Conservation (phyloP, 2,329 filamentous ascomycete species). For the Xylariales sp. region DNA sequence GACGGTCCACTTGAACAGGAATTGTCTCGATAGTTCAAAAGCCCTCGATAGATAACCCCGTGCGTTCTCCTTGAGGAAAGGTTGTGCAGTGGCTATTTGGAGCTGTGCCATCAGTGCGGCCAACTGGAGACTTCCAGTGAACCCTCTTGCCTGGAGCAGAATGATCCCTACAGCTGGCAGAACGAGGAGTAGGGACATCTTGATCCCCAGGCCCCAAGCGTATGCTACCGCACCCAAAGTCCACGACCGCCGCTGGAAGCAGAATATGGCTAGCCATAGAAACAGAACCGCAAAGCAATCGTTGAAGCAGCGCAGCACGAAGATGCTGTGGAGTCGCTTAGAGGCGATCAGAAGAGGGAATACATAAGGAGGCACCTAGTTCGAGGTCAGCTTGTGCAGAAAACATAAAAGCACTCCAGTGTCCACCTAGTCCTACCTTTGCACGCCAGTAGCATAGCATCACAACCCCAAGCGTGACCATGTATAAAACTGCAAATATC, state of each 20-base stretch:
- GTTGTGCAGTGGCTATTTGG: constrained; percentile 64
- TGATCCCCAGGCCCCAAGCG: constrained; percentile 79
- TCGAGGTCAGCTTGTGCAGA: too few species aligned
- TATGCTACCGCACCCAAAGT: constrained; percentile 68
- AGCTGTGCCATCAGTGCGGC: constrained; percentile 69
- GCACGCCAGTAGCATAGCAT: constrained; percentile 77
- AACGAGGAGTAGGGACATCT: constrained; percentile 86
- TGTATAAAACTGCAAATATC: constrained; percentile 76
- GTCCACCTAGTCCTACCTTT: constrained; percentile 49
- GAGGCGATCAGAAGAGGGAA: constrained; percentile 82
- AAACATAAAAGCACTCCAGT: neutral
- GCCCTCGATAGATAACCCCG: constrained; percentile 73
- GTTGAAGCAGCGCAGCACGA: constrained; percentile 90
- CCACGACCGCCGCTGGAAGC: constrained; percentile 73
- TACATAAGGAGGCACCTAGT: constrained; percentile 78
- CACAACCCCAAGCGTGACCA: constrained; percentile 70
- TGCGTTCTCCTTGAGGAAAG: constrained; percentile 65
- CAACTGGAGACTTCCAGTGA: constrained; percentile 60
- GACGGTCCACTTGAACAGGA: constrained; percentile 97
- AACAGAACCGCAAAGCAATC: constrained; percentile 85
- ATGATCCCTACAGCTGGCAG: constrained; percentile 77
- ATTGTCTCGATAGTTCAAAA: constrained; percentile 87
- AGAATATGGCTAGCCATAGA: constrained; percentile 76
- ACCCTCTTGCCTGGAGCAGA: constrained; percentile 69
- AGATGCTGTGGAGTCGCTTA: constrained; percentile 91